Conservation (phyloP, 305 asterid genomes). For the Coffea humblotiana region DNA sequence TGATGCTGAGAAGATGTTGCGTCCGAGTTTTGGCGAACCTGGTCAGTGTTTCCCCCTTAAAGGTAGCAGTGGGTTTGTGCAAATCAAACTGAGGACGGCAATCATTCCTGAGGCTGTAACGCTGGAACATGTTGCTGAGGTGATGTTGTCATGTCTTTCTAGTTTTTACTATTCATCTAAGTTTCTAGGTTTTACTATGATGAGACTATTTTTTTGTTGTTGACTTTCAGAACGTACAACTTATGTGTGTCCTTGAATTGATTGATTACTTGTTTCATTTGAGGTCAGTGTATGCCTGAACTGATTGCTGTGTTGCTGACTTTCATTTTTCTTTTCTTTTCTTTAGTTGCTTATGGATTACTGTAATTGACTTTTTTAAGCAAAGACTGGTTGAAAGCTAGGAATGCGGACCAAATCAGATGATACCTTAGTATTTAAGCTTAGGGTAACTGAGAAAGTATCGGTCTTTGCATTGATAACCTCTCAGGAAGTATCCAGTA, state of each 20-base stretch:
- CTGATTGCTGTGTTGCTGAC: background rate
- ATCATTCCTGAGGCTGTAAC: slow-evolving; percentile 84
- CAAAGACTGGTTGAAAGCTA: background rate
- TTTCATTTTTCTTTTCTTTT: background rate
- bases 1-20: slow-evolving; percentile 65
- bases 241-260: background rate
- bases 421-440: background rate
- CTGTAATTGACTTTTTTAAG: background rate
- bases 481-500: background rate
- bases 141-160: slow-evolving; percentile 23
- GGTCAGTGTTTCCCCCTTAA: slow-evolving; percentile 87
- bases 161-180: slow-evolving; percentile 2
- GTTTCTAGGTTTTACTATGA: background rate
- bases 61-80: slow-evolving; percentile 69
- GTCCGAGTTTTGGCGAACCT: slow-evolving; percentile 97
- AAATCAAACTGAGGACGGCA: slow-evolving; percentile 61
- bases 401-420: background rate
- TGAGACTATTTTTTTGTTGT: background rate
- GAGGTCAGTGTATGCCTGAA: background rate
- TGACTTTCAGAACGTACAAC: slow-evolving; percentile 2
- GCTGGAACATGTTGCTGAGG: slow-evolving; percentile 87
- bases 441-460: background rate
- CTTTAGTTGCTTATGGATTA: background rate
- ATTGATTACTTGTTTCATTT: slow-evolving; percentile 4
- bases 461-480: background rate